Evolutionary conservation across 2,329 filamentous ascomycete species (phyloP), one percentile per base, ranked within the genome.

Genomic region (Ophiostoma pallidulum): DNA sequence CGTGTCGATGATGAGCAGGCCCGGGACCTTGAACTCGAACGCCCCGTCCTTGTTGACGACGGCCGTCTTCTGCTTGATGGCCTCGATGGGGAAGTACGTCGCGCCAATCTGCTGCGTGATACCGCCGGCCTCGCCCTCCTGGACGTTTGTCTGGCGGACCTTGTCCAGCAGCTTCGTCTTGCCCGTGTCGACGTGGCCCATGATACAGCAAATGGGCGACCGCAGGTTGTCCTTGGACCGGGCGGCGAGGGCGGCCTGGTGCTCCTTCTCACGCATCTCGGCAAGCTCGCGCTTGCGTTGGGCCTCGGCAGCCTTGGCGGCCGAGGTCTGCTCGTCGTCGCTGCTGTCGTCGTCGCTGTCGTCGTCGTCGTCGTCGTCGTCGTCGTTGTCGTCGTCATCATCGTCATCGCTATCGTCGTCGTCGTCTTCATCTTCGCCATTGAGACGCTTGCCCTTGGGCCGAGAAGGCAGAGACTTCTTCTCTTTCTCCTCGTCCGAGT

Each of bases 81-180:
- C 88, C 45, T 97, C 91, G 31, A 91, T 84, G 8, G 92, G 94
- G 78, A 98, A 98, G 73, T 97, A 98, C 3, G 92, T 98, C 44
- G 92, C 92, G 82, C 92, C 92, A 62, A 98, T 98, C 69, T 98
- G 92, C 70, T 98, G 92, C 8, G 92, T 98, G 62, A 98, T 98
- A 82, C 92, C 92, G 75, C 92, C 94, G 35, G 92, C 94, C 78
- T 98, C 92, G 60, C 92, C 92, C 69, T 97, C 92, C 64, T 98
- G 94, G 31, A 98, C 92, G 63, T 98, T 97, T 49, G 92, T 97
- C 67, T 96, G 89, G 61, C 92, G 86, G 62, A 98, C 87, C 73
- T 98, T 98, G 74, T 98, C 92, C 50, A 98, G 77, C 54, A 98
- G 74, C 72, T 97, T 98, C n/a, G 92, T 98, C 74, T 98, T 98